Evolutionary conservation across 495 filamentous ascomycete species (phyloP), one percentile per base, ranked within the genome.

Genomic region (Glonium stellatum): DNA sequence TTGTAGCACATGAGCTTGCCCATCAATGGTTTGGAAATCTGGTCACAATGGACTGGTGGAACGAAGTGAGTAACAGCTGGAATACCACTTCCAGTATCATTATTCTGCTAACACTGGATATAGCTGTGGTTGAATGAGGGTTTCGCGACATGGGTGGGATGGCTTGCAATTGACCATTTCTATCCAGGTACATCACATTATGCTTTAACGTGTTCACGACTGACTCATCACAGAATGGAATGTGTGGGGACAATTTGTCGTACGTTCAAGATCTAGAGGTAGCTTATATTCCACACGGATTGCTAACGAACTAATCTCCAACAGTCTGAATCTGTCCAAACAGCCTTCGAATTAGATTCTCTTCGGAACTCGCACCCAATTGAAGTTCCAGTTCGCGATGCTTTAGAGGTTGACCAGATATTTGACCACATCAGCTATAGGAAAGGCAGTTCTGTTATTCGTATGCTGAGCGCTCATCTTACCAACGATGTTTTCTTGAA

Each of bases 1-100:
- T 97, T 34, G 90, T 97, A 19, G 88, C 90, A 5, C 91, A 96
- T 72, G 92, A 98, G 70, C 77, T 98, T 48, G 93, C 93, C 31
- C 93, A 98, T 72, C 93, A 97, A 76, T 98, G 93, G 93, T 98
- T 97, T 68, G 93, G 93, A 34, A 96, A 98, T 70, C 82, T 97
- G 18, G 93, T 97, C 21, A 89, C 87, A 15, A 90, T 90, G 87
- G 82, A 85, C 64, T 87, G 83, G 82, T 97, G 93, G 93, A 91
- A 87, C 70, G 93, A 71, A 37, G 58, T 60, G 18, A 25, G 50
- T 27, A 23, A 19, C n/a, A 15, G 37, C 23, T 44, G 39, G 27
- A 44, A 18, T 44, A 15, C 18, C 18, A 11, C 4, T 1, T 3
- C 39, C 10, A 4, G 12, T 15, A 11, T 13, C 13, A 44, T 18